Conservation (phyloP, 345 rosid genomes). For the Arabidopsis suecica region DNA sequence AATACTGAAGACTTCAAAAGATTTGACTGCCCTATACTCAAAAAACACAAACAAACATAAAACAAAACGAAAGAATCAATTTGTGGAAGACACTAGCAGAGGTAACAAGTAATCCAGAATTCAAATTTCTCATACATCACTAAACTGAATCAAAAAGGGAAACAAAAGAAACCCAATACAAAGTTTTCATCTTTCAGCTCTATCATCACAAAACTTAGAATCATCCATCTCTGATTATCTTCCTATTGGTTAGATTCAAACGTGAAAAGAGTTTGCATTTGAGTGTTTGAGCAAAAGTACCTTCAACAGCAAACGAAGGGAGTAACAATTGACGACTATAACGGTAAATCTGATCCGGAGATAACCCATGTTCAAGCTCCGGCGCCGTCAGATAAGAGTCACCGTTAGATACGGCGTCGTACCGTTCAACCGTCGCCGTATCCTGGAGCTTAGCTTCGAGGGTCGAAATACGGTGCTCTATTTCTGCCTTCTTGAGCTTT, state of each 20-base stretch:
- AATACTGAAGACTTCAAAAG: slow-evolving; percentile 78
- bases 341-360: slow-evolving; percentile 75
- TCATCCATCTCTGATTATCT: neutral
- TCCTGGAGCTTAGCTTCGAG: slow-evolving; percentile 76
- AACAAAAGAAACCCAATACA: slow-evolving; percentile 6
- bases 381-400: slow-evolving; percentile 40
- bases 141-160: neutral
- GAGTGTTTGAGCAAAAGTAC: slow-evolving; percentile 43
- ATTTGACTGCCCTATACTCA: slow-evolving; percentile 69
- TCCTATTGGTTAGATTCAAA: neutral
- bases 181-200: slow-evolving; percentile 27
- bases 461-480: slow-evolving; percentile 64
- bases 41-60: slow-evolving; percentile 8
- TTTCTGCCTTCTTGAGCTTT: slow-evolving; percentile 55
- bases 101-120: neutral
- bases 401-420: slow-evolving; percentile 47
- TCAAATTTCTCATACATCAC: neutral
- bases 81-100: neutral
- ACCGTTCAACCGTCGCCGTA: slow-evolving; percentile 19
- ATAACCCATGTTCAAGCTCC: slow-evolving; percentile 54
- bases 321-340: slow-evolving; percentile 95
- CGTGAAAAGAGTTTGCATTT: neutral
- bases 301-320: slow-evolving; percentile 87
- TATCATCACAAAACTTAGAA: neutral
- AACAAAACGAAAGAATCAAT: neutral